phyloP scores from a whole-genome alignment of 2,329 filamentous ascomycete species.

The Neobulgaria alba region DNA sequence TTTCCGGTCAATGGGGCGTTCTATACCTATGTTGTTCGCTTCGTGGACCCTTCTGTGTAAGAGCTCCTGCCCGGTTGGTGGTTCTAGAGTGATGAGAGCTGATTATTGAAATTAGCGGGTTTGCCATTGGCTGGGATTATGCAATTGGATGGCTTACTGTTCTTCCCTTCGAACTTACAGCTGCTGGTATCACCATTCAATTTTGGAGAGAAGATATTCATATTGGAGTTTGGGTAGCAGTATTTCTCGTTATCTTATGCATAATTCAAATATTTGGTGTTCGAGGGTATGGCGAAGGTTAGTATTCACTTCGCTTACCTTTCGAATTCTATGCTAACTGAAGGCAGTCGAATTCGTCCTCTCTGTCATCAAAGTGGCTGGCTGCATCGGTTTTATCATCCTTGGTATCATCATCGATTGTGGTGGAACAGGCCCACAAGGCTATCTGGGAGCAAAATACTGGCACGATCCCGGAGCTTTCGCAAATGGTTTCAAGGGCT shows the following conservation, averaged over 20 bases:
- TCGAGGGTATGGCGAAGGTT: slow-evolving; percentile 79
- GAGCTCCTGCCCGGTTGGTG: too few relatives aligned
- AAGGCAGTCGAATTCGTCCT: slow-evolving; percentile 65
- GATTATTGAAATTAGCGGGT: neutral
- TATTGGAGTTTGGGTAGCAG: slow-evolving; percentile 66
- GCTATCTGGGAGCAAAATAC: slow-evolving; percentile 72
- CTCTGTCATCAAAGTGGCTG: slow-evolving; percentile 72
- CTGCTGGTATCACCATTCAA: slow-evolving; percentile 71
- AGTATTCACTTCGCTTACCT: too few relatives aligned
- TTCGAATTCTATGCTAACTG: slow-evolving; percentile 72
- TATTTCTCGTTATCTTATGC: slow-evolving; percentile 70
- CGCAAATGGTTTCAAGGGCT: slow-evolving; percentile 41
- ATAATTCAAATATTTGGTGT: slow-evolving; percentile 85
- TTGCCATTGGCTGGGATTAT: slow-evolving; percentile 30
- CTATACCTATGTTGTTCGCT: slow-evolving; percentile 84
- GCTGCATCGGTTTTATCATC: slow-evolving; percentile 44
- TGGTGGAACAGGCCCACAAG: slow-evolving; percentile 64
- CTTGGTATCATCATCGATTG: slow-evolving; percentile 80
- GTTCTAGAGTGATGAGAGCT: slow-evolving; percentile 57
- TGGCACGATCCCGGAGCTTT: slow-evolving; percentile 61
- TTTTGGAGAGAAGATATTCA: slow-evolving; percentile 36
- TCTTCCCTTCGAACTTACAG: slow-evolving; percentile 72
- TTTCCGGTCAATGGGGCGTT: slow-evolving; percentile 90
- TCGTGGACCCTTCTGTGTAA: slow-evolving; percentile 87
- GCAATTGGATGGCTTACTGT: slow-evolving; percentile 78